phyloP scores from a whole-genome alignment of 2,329 filamentous ascomycete species.

The Arthroderma sp. region DNA sequence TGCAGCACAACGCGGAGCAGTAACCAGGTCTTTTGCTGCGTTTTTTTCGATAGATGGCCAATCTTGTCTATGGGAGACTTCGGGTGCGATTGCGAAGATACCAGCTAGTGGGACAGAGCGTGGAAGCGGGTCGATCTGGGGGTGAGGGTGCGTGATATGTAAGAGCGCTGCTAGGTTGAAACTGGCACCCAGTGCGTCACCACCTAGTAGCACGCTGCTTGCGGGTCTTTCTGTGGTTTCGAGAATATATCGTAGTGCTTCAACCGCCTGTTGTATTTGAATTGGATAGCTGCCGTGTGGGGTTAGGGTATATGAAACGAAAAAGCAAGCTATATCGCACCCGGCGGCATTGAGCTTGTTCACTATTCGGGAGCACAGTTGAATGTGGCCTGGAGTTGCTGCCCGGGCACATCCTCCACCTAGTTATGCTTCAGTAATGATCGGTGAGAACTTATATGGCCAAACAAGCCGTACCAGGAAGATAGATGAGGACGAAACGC shows the following conservation, averaged over 20 bases:
- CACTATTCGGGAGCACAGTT: slow-evolving; percentile 35
- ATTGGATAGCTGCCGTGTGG: slow-evolving; percentile 31
- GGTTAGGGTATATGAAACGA: slow-evolving; percentile 46
- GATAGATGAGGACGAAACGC: slow-evolving; percentile 27
- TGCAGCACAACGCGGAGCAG: slow-evolving; percentile 23
- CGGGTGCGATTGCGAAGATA: slow-evolving; percentile 44
- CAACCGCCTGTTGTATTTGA: slow-evolving; percentile 30
- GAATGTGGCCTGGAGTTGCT: slow-evolving; percentile 34
- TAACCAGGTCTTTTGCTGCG: slow-evolving; percentile 39
- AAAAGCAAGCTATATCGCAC: slow-evolving; percentile 36
- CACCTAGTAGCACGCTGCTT: slow-evolving; percentile 26
- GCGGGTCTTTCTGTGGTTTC: slow-evolving; percentile 19
- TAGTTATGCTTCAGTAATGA: slow-evolving; percentile 12
- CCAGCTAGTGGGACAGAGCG: slow-evolving; percentile 35
- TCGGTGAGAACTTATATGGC: too few relatives aligned
- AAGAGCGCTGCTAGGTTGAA: slow-evolving; percentile 27
- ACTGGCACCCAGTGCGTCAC: slow-evolving; percentile 33
- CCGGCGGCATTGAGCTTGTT: slow-evolving; percentile 27
- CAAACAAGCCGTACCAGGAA: slow-evolving; percentile 19
- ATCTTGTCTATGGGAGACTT: slow-evolving; percentile 39
- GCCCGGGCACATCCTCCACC: slow-evolving; percentile 45
- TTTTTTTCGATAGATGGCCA: slow-evolving; percentile 34
- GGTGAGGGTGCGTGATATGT: slow-evolving; percentile 41
- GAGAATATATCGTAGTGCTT: slow-evolving; percentile 28
- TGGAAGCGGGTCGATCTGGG: slow-evolving; percentile 32